These are phyloP conservation scores for Fusarium agapanthi DNA, from an alignment of 2,329 filamentous ascomycete species.

Conservation along the genomic window DNA sequence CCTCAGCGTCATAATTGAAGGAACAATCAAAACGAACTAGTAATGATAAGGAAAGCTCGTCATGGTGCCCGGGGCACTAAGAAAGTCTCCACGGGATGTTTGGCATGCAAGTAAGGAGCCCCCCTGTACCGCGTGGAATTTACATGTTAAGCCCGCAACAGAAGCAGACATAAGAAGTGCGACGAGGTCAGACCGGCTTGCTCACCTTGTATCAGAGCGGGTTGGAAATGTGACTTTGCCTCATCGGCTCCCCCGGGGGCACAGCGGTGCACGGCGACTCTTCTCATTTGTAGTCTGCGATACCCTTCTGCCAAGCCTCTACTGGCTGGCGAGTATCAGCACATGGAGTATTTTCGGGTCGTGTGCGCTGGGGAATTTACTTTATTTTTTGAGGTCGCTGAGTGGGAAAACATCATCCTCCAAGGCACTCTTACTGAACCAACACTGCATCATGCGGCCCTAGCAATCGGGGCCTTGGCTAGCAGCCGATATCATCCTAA, in stretches of 20 bases:
- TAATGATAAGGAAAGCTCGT: neutral
- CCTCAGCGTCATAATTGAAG: neutral
- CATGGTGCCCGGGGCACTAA: neutral
- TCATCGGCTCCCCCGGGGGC: neutral
- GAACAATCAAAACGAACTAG: accelerated
- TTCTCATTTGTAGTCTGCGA: neutral
- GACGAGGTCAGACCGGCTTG: neutral
- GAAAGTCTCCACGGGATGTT: neutral
- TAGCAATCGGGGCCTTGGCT: neutral
- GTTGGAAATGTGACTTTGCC: neutral
- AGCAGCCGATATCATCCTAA: neutral
- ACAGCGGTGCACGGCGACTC: neutral
- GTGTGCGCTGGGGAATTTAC: neutral
- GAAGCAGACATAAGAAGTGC: neutral
- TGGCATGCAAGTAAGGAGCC: neutral
- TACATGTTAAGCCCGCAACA: accelerated
- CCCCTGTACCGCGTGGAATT: accelerated
- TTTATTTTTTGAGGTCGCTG: neutral
- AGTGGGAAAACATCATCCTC: neutral
- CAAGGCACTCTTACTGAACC: neutral
- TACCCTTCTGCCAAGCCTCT: neutral
- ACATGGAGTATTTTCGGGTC: neutral
- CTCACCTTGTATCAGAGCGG: neutral
- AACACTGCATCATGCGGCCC: neutral
- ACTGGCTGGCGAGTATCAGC: neutral